Percentiles rank a stretch among this genome's conserved stretches.
These are phyloP conservation scores for Margaritispora aquatica DNA, from an alignment of 495 filamentous ascomycete genomes.

Conservation along the genomic window DNA sequence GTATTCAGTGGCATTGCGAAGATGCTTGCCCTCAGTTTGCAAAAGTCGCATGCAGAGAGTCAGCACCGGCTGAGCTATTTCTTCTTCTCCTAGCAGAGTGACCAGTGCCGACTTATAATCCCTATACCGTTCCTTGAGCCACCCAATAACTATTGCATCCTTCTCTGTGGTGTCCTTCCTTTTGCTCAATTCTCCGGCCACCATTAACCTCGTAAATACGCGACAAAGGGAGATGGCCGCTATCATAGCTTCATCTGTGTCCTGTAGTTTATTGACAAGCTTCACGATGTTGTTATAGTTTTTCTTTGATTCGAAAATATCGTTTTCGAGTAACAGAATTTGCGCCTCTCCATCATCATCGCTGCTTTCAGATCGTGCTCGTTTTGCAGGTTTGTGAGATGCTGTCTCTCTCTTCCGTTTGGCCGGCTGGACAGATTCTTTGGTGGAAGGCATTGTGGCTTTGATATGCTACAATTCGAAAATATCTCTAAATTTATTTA, in stretches of 20 bases:
- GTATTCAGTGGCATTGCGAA: slow-evolving; percentile 51
- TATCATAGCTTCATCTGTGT: slow-evolving; percentile 39
- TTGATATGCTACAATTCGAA: neutral
- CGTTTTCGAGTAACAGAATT: slow-evolving; percentile 64
- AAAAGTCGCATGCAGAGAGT: slow-evolving; percentile 77
- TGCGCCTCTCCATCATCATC: slow-evolving; percentile 44
- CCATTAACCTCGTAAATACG: slow-evolving; percentile 80
- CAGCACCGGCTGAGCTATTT: slow-evolving; percentile 53
- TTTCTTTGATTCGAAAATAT: slow-evolving; percentile 75
- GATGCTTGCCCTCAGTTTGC: slow-evolving; percentile 64
- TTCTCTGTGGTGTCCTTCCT: slow-evolving; percentile 57
- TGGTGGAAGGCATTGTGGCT: slow-evolving; percentile 18
- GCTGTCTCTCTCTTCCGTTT: slow-evolving; percentile 40
- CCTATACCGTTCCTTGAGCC: slow-evolving; percentile 68
- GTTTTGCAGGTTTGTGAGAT: slow-evolving; percentile 30
- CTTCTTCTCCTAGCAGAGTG: slow-evolving; percentile 45
- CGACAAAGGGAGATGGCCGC: slow-evolving; percentile 80
- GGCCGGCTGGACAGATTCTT: slow-evolving; percentile 2
- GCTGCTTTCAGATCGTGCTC: slow-evolving; percentile 35
- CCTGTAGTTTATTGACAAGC: slow-evolving; percentile 53
- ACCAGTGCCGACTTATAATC: slow-evolving; percentile 60
- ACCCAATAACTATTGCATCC: slow-evolving; percentile 66
- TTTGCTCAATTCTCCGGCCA: slow-evolving; percentile 62
- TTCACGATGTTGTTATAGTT: slow-evolving; percentile 89
- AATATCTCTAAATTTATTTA: neutral